phyloP scores from a whole-genome alignment of 371 early-diverging fungal species.

The Conidiobolus incongruus region DNA sequence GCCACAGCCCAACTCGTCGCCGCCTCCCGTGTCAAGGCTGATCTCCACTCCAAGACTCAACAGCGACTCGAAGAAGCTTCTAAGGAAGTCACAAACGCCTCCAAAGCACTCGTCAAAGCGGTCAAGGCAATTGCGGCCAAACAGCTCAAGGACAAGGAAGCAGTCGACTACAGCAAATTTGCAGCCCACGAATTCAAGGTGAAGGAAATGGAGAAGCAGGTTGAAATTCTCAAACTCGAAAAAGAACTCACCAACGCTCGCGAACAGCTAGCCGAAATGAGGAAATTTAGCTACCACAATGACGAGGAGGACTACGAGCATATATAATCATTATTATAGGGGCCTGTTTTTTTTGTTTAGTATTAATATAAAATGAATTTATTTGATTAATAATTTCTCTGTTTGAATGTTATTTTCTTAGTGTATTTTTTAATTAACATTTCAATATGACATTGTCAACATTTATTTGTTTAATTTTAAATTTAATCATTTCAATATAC shows the following conservation, averaged over 20 bases:
- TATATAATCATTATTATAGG: background rate
- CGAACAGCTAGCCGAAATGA: conserved; percentile 73
- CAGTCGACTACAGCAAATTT: conserved; percentile 49
- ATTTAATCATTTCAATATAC: no score
- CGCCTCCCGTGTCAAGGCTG: conserved; percentile 85
- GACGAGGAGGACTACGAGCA: conserved; percentile 10
- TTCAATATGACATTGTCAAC: no score
- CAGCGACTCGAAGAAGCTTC: conserved; percentile 79
- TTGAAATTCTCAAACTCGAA: conserved; percentile 82
- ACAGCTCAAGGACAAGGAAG: conserved; percentile 16
- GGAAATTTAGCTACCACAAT: conserved; percentile 48
- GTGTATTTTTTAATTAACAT: background rate
- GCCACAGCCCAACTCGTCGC: conserved; percentile 94
- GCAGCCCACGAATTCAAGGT: conserved; percentile 82
- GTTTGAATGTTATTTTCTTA: background rate
- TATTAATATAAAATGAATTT: background rate
- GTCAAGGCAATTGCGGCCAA: conserved; percentile 68
- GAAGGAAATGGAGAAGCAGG: conserved; percentile 94
- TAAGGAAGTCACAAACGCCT: conserved; percentile 78
- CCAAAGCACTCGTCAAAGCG: conserved; percentile 74
- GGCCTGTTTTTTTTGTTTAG: background rate
- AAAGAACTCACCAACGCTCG: conserved; percentile 72
- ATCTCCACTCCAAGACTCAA: conserved; percentile 76
- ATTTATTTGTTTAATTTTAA: no score
- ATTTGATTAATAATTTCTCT: background rate